A percentile compares a stretch with the other conserved stretches of the same genome.
phyloP scores from a whole-genome alignment of 345 rosid genomes.

The Bruguiera parviflora region DNA sequence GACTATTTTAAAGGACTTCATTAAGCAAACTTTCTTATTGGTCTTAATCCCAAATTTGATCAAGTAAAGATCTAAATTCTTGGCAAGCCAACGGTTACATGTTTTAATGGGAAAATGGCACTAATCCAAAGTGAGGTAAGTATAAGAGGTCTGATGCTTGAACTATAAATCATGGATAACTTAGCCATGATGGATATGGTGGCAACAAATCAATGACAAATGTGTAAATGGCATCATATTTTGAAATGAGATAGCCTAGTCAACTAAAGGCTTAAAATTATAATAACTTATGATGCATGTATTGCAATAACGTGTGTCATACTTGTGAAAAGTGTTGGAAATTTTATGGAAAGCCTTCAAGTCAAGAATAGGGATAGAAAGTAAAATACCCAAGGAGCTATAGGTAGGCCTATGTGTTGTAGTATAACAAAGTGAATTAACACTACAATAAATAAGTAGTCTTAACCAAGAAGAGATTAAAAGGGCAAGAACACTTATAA shows the following conservation, averaged over 20 bases:
- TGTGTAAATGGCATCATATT: no score
- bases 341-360: not conserved
- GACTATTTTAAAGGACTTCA: no score
- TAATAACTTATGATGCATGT: no score
- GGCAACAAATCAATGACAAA: no score
- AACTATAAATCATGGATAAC: not conserved
- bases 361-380: not conserved
- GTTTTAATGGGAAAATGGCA: not conserved
- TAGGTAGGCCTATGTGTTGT: not conserved
- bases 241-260: no score
- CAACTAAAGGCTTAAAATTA: no score
- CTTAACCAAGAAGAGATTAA: not conserved
- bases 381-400: not conserved
- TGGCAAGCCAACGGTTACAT: not conserved
- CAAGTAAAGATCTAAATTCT: not conserved
- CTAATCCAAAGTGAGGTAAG: not conserved
- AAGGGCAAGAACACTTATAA: not conserved
- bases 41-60: not conserved
- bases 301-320: not conserved
- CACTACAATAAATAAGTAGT: not conserved
- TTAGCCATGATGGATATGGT: no score
- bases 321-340: not conserved
- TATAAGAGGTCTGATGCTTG: not conserved
- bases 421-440: not conserved
- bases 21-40: not conserved